Base-by-base conservation (phyloP, 768 basidiomycete genomes). In the Auricularia auricula-judae region DNA sequence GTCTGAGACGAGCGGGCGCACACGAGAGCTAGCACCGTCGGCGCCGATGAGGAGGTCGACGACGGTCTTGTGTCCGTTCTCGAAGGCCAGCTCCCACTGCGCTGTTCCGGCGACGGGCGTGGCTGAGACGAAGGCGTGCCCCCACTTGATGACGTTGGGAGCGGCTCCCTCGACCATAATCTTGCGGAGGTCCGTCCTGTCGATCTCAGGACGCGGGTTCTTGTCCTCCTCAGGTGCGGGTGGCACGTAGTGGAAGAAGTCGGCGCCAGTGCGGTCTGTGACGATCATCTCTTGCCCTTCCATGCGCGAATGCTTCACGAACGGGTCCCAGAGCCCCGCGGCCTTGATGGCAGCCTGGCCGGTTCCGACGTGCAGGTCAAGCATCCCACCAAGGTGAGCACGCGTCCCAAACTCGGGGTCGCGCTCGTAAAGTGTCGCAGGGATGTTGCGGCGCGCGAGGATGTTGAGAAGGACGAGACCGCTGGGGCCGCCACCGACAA, bases 11-110 rank as follows among this genome's bases (percentile, higher is more conserved):
- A 77, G 67, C 4, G 71, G 67, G 16, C 79, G 76, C 3, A 76
- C 70, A 62, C 71, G 72, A 14, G 76, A 78, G 74, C 77, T 77
- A 3, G 78, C 72, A 4, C 80, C 79, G 61, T 78, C 77, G 16
- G 77, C 76, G 14, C 77, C 77, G 56, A 78, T 66, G 54, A 76
- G 63, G 61, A 75, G 47, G 62, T 72, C 72, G 43, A 64, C 65
- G 14, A 53, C 59, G 3, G 33, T 21, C 1, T 36, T 63, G 36
- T 10, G 8, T 11, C 66, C 21, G 18, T 65, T 36, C 2, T 12
- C 23, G 44, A 62, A 51, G 5, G 14, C 4, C 10, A 51, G 10
- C 47, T 51, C 47, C 47, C 47, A 51, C 47, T 51, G 18, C 14
- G 14, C 47, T 18, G 47, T 51, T 5, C 47, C 47, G 18, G 14